phyloP scores from a whole-genome alignment of 2,329 filamentous ascomycete genomes.

The Colletotrichum lentis region DNA sequence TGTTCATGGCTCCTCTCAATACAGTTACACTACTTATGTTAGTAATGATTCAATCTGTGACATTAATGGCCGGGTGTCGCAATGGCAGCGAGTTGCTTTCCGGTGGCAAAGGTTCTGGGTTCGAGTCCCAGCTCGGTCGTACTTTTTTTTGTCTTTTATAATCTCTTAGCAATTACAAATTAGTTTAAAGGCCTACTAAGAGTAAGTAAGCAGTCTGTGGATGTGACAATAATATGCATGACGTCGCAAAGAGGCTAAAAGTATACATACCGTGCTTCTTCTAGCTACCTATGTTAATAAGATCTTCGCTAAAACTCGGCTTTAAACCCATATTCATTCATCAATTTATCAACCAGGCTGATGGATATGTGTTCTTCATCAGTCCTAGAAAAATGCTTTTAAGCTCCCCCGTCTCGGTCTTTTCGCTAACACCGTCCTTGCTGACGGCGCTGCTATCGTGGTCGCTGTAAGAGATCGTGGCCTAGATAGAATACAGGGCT shows the following conservation, averaged over 20 bases:
- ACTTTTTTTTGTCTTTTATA: conserved; percentile 28
- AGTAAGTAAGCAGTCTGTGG: background rate
- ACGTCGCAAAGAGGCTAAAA: background rate
- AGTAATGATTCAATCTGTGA: no score
- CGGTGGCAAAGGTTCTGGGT: conserved; percentile 49
- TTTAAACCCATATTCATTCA: background rate
- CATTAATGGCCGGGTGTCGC: conserved; percentile 39
- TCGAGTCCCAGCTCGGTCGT: conserved; percentile 47
- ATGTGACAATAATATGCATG: background rate
- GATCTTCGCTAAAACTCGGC: background rate
- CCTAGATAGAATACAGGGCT: conserved; percentile 48
- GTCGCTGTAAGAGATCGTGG: conserved; percentile 48
- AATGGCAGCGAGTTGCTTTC: conserved; percentile 47
- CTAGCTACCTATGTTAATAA: background rate
- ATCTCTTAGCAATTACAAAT: no score
- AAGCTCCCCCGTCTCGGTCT: conserved; percentile 33
- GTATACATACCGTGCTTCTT: conserved; percentile 12
- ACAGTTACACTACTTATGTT: no score
- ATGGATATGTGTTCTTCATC: no score
- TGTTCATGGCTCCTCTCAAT: no score
- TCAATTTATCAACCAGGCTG: background rate
- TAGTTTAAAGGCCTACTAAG: no score
- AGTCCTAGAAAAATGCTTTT: conserved; percentile 18
- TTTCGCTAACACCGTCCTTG: conserved; percentile 41
- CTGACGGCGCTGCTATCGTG: conserved; percentile 48